These are phyloP conservation scores for Nicotiana undulata DNA, from an alignment of 257 asterid genomes.

Conservation along the genomic window DNA sequence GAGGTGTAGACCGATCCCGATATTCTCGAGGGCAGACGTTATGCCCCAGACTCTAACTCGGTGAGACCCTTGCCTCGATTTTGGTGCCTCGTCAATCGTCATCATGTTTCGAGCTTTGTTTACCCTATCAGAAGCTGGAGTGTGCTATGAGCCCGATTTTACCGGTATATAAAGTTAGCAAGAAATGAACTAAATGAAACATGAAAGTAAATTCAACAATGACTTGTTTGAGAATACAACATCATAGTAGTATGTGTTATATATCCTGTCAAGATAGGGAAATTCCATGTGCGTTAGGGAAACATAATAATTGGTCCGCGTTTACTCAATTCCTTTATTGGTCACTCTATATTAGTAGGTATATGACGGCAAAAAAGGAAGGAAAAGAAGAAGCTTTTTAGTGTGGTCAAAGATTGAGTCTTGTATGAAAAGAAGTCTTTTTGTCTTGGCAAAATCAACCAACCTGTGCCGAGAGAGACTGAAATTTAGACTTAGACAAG, in stretches of 20 bases:
- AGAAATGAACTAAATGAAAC: not conserved
- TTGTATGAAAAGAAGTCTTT: not conserved
- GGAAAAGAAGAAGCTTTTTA: not conserved
- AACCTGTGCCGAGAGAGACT: not conserved
- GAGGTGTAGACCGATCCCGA: no score
- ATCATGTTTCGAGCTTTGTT: no score
- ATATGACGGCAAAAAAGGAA: not conserved
- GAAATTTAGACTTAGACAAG: not conserved
- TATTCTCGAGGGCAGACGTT: no score
- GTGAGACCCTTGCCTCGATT: no score
- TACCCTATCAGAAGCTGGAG: no score
- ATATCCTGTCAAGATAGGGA: not conserved
- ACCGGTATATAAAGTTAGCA: no score
- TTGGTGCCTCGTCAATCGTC: no score
- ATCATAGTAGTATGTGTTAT: not conserved
- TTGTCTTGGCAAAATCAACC: not conserved
- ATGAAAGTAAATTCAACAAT: not conserved
- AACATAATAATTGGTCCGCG: not conserved
- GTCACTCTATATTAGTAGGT: not conserved
- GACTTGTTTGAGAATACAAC: not conserved
- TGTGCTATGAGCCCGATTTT: no score
- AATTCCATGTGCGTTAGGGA: not conserved
- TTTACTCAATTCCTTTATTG: not conserved
- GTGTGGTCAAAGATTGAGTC: not conserved
- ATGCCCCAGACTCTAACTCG: no score